These are phyloP conservation scores for Fusarium sublunatum DNA, from an alignment of 2,329 filamentous ascomycete species.

Conservation along the genomic window DNA sequence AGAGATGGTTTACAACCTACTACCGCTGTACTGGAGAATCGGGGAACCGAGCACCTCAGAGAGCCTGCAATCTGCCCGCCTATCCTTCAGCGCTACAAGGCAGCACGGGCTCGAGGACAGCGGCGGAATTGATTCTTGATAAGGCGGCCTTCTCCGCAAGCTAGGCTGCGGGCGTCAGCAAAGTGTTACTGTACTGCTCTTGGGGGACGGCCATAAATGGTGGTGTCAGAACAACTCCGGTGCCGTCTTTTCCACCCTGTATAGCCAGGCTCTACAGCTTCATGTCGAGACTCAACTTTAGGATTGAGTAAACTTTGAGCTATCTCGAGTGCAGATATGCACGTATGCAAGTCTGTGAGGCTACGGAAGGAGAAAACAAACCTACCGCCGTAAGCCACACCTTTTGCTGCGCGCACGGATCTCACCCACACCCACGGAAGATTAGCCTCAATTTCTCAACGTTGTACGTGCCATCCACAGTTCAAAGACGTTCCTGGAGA, in stretches of 20 bases:
- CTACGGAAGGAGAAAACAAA: constrained; percentile 11
- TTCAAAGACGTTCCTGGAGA: constrained; percentile 30
- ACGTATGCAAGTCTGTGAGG: not conserved
- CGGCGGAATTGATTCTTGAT: not conserved
- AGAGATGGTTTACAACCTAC: constrained; percentile 1
- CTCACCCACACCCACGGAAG: constrained; percentile 11
- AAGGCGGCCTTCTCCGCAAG: constrained; percentile 5
- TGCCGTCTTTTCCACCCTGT: constrained; percentile 4
- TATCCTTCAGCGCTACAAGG: not conserved
- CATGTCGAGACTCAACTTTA: constrained; percentile 1
- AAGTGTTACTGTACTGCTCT: constrained; percentile 8
- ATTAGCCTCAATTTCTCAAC: constrained; percentile 20
- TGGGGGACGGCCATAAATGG: not conserved
- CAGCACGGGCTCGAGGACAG: not conserved
- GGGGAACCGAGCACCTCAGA: not conserved
- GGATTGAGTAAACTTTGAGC: constrained; percentile 12
- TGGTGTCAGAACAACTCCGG: not conserved
- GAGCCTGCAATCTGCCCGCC: not conserved
- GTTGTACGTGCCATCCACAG: constrained; percentile 25
- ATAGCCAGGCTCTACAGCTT: constrained; percentile 1
- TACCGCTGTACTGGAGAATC: not conserved
- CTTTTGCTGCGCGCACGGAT: constrained; percentile 32
- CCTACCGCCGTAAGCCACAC: constrained; percentile 5
- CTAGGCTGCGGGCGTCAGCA: constrained; percentile 1
- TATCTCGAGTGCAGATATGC: constrained; percentile 22